Evolutionary conservation across 805 yeast species (phyloP), one percentile per base, ranked within the genome.

Genomic region (Candida lessepsii): DNA sequence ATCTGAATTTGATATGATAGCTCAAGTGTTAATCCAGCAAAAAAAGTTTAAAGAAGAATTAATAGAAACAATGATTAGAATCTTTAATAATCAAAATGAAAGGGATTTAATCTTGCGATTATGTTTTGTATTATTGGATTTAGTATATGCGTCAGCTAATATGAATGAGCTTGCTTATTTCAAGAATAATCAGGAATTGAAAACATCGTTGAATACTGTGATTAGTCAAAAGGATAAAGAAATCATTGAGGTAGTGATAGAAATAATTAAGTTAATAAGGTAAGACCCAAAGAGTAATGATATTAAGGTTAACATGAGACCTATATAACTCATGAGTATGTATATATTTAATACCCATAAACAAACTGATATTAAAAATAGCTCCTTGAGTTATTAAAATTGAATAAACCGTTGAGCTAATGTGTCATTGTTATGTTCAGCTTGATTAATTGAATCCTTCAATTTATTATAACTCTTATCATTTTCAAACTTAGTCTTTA

Each of bases 401-500:
- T 66, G 67, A 17, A 67, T 59, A 44, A 64, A 50, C 30, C 70
- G 50, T 47, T 67, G 72, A 5, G 71, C 72, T 40, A 69, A 52
- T 2, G 70, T 62, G n/a, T 58, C 65, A 2, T 67, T 59, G 10
- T 53, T 60, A 35, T 49, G 46, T 35, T 57, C 61, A 23, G 54
- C 59, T 17, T 55, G 40, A 18, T 42, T 48, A 9, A 64, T 54
- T 13, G 64, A 53, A 35, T 60, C 55, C 41, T 50, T 60, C 8
- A 63, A 54, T 28, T 48, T 49, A 24, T 52, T 54, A 10, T 63
- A 58, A 7, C 61, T 50, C 46, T 61, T 63, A 38, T 75, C 80
- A 33, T 68, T 71, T 13, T 75, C 80, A 15, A 78, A 47, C 45
- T 72, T 78, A 11, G 67, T 76, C 36, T 68, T 72, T 21, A 85